Evolutionary conservation across 495 filamentous ascomycete genomes (phyloP).

Genomic region (Penicillium flavigenum): DNA sequence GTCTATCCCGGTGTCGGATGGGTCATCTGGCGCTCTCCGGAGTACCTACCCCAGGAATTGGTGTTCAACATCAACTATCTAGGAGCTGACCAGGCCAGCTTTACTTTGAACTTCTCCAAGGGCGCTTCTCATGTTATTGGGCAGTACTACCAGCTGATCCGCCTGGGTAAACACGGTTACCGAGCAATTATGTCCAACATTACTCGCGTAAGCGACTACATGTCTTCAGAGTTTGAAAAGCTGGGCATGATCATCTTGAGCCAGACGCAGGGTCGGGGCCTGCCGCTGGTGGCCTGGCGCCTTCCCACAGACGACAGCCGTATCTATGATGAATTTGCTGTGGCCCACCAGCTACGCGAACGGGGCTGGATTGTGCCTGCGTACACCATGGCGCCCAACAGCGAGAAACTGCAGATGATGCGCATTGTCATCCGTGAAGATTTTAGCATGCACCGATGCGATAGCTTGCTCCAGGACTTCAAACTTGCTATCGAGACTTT

Average conservation of each 20-base stretch:
- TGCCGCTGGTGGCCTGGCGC: constrained; percentile 85
- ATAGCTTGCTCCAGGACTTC: constrained; percentile 70
- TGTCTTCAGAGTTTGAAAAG: constrained; percentile 63
- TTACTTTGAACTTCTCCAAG: constrained; percentile 96
- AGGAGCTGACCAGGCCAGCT: constrained; percentile 90
- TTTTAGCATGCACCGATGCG: constrained; percentile 74
- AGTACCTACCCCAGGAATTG: constrained; percentile 82
- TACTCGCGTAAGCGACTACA: constrained; percentile 78
- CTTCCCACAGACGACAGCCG: constrained; percentile 57
- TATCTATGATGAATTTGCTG: constrained; percentile 77
- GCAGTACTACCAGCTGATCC: constrained; percentile 94
- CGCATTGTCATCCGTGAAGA: constrained; percentile 87
- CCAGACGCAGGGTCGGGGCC: constrained; percentile 66
- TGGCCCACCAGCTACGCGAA: constrained; percentile 78
- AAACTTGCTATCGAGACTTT: constrained; percentile 66
- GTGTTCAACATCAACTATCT: constrained; percentile 99
- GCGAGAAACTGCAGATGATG: constrained; percentile 76
- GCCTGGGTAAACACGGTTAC: constrained; percentile 86
- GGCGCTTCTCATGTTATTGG: constrained; percentile 90
- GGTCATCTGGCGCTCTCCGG: constrained; percentile 82
- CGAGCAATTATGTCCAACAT: constrained; percentile 83
- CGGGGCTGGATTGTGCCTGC: constrained; percentile 90
- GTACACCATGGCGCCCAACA: constrained; percentile 91
- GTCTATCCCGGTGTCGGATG: constrained; percentile 92
- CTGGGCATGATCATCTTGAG: constrained; percentile 86